Base-by-base conservation (phyloP, 768 basidiomycete species). In the Lactarius tabidus region DNA sequence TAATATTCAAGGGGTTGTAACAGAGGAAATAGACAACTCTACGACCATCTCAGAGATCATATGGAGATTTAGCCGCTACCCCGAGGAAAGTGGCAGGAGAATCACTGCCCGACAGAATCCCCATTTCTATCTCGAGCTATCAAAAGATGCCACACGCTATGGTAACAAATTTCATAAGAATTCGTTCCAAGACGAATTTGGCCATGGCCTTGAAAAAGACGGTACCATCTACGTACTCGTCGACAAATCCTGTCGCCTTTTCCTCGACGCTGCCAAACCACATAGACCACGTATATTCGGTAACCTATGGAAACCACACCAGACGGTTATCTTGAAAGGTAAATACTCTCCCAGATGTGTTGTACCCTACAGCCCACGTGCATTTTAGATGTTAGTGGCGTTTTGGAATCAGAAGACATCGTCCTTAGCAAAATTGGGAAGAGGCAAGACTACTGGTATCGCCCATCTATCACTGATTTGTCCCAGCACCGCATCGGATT, bases 281-380 rank as follows among this genome's bases (percentile, higher is more conserved):
- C n/a, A n/a, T n/a, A n/a, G n/a, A n/a, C n/a, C n/a, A 18, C 48
- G 59, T 9, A 23, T 52, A 29, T 60, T 60, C 18, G 63, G 63
- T 5, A 64, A 64, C 17, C 6, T 64, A 26, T 64, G 63, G 63
- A 52, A 54, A 28, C 63, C 63, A 18, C 28, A 33, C 1, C n/a
- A 53, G 29, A 53, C 28, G 17, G 26, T 54, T 29, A 59, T 64
- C 36, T 38, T 64, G 45, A 64, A 64, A 39, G 60, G 60, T 61
- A 20, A 48, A 52, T 53, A 12, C 26, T 26, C 23, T 26, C 15
- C 6, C 23, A 36, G 20, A n/a, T n/a, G 7, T 17, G 23, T n/a
- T 23, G 28, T 53, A 6, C 15, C 1, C 1, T 20, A 26, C 7
- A 15, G 28, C n/a, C 7, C 59, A 20, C 1, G 29, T 38, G 14